A percentile compares a stretch with the other conserved stretches of the same genome.
These are phyloP conservation scores for Tuber calosporum DNA, from an alignment of 495 filamentous ascomycete genomes.

Conservation along the genomic window DNA sequence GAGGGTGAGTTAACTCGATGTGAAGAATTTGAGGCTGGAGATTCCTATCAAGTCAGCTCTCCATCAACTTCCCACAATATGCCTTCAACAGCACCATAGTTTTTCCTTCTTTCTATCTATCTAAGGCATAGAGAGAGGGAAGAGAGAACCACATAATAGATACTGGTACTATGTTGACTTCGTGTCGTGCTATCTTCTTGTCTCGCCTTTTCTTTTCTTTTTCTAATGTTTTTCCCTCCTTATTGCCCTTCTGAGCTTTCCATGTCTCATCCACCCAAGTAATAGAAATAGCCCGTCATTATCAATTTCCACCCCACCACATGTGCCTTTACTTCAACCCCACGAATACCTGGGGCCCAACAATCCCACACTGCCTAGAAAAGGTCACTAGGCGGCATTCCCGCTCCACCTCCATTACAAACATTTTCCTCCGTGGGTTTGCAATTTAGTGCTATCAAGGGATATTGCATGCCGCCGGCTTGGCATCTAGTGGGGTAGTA, in stretches of 20 bases:
- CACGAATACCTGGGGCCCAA: constrained; percentile 30
- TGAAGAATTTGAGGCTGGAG: neutral
- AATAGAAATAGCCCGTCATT: constrained; percentile 38
- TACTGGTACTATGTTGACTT: neutral
- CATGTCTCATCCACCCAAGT: constrained; percentile 29
- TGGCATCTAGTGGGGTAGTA: neutral
- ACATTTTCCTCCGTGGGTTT: neutral
- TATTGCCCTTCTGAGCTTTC: constrained; percentile 16
- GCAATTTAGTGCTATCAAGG: neutral
- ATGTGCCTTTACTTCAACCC: constrained; percentile 28
- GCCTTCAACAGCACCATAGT: neutral
- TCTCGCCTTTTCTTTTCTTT: constrained; percentile 21
- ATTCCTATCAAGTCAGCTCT: neutral
- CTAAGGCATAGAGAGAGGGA: neutral
- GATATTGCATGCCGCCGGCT: neutral
- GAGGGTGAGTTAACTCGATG: neutral
- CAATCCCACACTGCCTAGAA: constrained; percentile 4
- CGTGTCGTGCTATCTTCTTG: constrained; percentile 21
- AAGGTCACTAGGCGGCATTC: constrained; percentile 8
- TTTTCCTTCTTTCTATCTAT: neutral
- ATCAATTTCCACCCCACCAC: constrained; percentile 33
- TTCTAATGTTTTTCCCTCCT: constrained; percentile 15
- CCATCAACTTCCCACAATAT: neutral
- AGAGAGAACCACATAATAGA: constrained; percentile 7
- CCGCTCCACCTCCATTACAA: constrained; percentile 18